A percentile compares a stretch with the other conserved stretches of the same genome.
These are phyloP conservation scores for Eremochloa ophiuroides DNA, from an alignment of 176 grass and related monocot genomes.

Conservation along the genomic window DNA sequence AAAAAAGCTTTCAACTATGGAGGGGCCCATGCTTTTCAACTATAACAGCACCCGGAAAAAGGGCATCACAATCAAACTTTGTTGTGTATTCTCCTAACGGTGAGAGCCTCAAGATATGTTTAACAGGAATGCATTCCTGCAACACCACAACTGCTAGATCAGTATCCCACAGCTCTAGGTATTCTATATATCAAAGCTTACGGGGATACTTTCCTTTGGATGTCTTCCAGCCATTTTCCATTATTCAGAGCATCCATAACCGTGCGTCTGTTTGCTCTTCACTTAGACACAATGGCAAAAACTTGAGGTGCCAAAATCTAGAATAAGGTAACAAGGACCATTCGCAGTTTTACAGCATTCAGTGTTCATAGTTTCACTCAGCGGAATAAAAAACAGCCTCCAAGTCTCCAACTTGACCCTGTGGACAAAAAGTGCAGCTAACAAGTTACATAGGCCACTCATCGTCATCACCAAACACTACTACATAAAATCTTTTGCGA, in stretches of 20 bases:
- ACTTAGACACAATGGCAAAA: not conserved
- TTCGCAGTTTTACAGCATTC: too few relatives aligned
- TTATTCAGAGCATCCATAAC: not conserved
- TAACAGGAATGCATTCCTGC: not conserved
- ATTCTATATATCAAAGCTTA: not conserved
- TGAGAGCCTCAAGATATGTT: not conserved
- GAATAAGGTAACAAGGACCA: too few relatives aligned
- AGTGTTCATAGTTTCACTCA: too few relatives aligned
- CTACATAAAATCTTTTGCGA: too few relatives aligned
- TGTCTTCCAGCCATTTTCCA: not conserved
- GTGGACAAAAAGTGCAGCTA: too few relatives aligned
- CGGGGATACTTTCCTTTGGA: not conserved
- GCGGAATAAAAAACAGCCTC: too few relatives aligned
- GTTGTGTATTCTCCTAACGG: too few relatives aligned
- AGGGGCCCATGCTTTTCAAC: not conserved
- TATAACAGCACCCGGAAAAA: too few relatives aligned
- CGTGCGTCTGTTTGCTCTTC: not conserved
- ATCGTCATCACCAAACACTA: too few relatives aligned
- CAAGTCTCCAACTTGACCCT: too few relatives aligned
- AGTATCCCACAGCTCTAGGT: not conserved
- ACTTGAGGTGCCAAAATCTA: not conserved
- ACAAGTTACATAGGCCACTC: too few relatives aligned
- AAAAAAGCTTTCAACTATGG: not conserved
- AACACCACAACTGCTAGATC: not conserved
- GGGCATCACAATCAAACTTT: too few relatives aligned